A percentile compares a stretch with the other conserved stretches of the same genome.
These are phyloP conservation scores for Cordyceps farinosa DNA, from an alignment of 2,329 filamentous ascomycete genomes.

Conservation along the genomic window DNA sequence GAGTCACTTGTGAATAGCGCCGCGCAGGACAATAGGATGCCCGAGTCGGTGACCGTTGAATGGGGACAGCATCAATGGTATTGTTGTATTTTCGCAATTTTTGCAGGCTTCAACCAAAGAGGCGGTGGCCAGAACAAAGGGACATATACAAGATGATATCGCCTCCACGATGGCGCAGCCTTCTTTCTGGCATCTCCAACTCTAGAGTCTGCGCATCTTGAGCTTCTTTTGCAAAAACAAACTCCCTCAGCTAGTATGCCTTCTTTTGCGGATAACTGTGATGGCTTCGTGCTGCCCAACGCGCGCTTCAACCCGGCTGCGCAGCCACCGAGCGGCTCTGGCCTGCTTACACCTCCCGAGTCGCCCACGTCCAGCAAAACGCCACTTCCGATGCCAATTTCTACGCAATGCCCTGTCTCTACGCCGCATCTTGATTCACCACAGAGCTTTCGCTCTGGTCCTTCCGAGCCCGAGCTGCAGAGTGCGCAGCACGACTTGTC, in stretches of 20 bases:
- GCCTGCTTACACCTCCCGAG: constrained; percentile 23
- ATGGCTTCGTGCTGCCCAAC: constrained; percentile 4
- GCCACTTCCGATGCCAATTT: background rate
- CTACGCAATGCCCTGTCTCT: background rate
- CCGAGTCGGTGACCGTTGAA: background rate
- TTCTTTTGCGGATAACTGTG: background rate
- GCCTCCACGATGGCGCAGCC: background rate
- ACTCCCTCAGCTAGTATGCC: background rate
- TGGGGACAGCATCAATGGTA: background rate
- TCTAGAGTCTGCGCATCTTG: background rate
- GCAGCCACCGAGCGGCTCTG: background rate
- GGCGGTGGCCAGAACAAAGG: background rate
- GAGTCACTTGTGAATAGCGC: constrained; percentile 9
- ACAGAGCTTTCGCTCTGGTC: background rate
- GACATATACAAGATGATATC: constrained; percentile 12
- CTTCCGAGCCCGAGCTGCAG: background rate
- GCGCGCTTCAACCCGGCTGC: constrained; percentile 2
- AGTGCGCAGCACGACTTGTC: constrained; percentile 5
- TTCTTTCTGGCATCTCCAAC: background rate
- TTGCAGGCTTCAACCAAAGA: background rate
- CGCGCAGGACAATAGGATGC: constrained; percentile 6
- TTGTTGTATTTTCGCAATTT: background rate
- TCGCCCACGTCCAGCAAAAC: constrained; percentile 20
- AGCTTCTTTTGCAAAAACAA: background rate
- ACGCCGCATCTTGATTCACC: background rate